Conservation (phyloP, 495 filamentous ascomycete genomes). For the Lophiotrema nucula region DNA sequence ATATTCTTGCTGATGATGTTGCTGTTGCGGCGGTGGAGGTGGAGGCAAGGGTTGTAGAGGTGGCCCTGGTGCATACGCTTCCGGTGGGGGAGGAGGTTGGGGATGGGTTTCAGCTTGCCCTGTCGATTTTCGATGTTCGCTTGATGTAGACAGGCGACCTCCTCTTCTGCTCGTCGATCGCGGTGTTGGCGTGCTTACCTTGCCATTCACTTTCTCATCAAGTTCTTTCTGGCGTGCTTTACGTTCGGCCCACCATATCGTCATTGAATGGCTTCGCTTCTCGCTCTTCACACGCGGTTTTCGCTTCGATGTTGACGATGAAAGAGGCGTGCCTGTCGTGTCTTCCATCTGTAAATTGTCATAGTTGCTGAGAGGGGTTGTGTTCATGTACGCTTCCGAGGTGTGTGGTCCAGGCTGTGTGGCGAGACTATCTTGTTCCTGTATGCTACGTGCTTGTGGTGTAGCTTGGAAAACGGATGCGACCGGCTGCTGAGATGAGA, state of each 20-base stretch:
- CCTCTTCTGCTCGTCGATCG: not conserved
- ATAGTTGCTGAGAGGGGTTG: constrained; percentile 27
- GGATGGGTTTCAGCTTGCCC: not conserved
- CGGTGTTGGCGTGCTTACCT: not conserved
- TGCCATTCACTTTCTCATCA: constrained; percentile 5
- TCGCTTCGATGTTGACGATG: constrained; percentile 12
- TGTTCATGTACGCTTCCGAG: constrained; percentile 28
- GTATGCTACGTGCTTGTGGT: constrained; percentile 18
- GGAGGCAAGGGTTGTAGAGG: not conserved
- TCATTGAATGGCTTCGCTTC: constrained; percentile 39
- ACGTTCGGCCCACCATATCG: constrained; percentile 42
- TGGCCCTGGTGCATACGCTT: not conserved
- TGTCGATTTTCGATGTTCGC: not conserved
- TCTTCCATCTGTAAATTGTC: constrained; percentile 10
- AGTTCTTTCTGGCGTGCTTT: constrained; percentile 32
- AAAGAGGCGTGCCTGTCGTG: not conserved
- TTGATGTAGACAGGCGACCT: not conserved
- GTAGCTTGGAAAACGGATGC: constrained; percentile 29
- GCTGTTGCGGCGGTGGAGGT: not conserved
- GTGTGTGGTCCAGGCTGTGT: not conserved
- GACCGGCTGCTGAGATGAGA: not conserved
- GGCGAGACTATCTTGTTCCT: not conserved
- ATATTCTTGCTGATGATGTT: not conserved
- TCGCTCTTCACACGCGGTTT: constrained; percentile 39
- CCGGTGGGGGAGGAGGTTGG: not conserved